Conservation (phyloP, 805 yeast species). For the Lachancea nothofagi region DNA sequence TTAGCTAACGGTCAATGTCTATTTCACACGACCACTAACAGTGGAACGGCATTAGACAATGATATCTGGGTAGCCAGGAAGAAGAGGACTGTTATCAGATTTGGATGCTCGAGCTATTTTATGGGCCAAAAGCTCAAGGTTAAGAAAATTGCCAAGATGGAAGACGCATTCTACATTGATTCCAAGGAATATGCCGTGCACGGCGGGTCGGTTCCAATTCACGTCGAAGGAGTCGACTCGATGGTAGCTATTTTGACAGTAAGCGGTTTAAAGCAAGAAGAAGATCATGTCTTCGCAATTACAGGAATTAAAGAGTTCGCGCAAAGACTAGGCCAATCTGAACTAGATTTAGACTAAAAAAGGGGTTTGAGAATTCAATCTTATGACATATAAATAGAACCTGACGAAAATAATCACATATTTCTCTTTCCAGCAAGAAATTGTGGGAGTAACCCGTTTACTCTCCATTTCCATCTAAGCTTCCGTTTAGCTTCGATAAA, state of each 20-base stretch:
- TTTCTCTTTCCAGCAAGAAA: conserved; percentile 19
- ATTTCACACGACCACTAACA: conserved; percentile 38
- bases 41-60: conserved; percentile 43
- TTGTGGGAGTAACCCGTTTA: conserved; percentile 40
- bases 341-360: conserved; percentile 17
- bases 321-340: conserved; percentile 10
- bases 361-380: not conserved
- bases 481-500: conserved; percentile 36
- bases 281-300: conserved; percentile 47
- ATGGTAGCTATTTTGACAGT: conserved; percentile 47
- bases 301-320: conserved; percentile 17
- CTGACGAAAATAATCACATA: not conserved
- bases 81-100: conserved; percentile 43
- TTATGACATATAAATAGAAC: too few species aligned
- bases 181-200: conserved; percentile 44
- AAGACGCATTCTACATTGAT: conserved; percentile 39
- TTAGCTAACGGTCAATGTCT: conserved; percentile 41
- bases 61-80: conserved; percentile 51
- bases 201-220: conserved; percentile 54
- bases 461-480: conserved; percentile 49
- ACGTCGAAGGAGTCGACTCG: conserved; percentile 29
- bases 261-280: conserved; percentile 51
- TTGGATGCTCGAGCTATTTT: conserved; percentile 43
- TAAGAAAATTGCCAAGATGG: conserved; percentile 37
- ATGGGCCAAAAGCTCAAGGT: conserved; percentile 34